Base-by-base conservation (phyloP, 1,284 basidiomycete species). In the Boletus holoroseus region DNA sequence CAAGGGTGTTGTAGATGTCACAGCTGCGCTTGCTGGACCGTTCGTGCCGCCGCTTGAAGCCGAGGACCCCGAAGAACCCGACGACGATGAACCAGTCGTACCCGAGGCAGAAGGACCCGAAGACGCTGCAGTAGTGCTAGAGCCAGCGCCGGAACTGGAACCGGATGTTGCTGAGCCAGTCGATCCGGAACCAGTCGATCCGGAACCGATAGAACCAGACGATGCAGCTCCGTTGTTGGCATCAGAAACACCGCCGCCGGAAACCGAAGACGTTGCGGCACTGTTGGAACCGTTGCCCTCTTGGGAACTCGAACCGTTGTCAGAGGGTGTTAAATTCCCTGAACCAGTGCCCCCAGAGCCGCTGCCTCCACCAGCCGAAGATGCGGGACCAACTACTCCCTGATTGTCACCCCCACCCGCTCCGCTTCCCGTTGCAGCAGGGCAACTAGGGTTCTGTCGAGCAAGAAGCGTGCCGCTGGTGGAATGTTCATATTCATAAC, bases 391-490 rank as follows among this genome's bases (percentile, higher is more conserved):
- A 7, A 9, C n/a, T 20, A 39, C 18, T 15, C 32, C 39, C 16
- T 51, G 53, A 32, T 27, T 22, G 15, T 3, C 38, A 3, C 9
- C 30, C 2, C 36, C 45, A 27, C 34, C 20, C 1, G 15, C n/a
- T 26, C 46, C 39, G 22, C 34, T n/a, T 26, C 40, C 47, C 2
- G 50, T 15, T 16, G 31, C 42, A 5, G 56, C 36, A 15, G 62
- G 20, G 38, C 62, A 63, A 13, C n/a, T 56, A 5, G 64, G 32
- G 9, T 49, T 50, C 24, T 68, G 61, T 30, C 63, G 66, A 52
- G 64, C 49, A 15, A 61, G 62, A 12, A 63, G 53, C 2, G 35
- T 38, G 13, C 59, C 40, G 20, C 41, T 18, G 11, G 44, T 43
- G 6, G 55, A 44, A 22, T 51, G 60, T 0, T 46, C 49, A 18